phyloP scores from a whole-genome alignment of 768 basidiomycete genomes.

The Mycena haematopus region DNA sequence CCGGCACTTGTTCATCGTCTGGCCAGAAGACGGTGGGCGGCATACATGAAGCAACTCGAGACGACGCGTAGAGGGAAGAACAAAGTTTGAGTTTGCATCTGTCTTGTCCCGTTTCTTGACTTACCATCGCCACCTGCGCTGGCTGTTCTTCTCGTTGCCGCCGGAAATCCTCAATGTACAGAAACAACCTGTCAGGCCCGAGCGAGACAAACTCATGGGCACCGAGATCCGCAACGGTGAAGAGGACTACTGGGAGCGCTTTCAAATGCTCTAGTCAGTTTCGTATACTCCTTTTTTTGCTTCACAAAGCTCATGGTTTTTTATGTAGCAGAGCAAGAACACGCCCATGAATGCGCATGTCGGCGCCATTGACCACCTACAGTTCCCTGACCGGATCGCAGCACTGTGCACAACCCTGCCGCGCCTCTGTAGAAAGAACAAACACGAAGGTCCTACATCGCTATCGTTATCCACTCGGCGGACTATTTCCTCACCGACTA shows the following conservation, averaged over 20 bases:
- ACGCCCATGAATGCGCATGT: slow-evolving; percentile 92
- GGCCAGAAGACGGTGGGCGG: slow-evolving; percentile 65
- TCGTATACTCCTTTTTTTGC: slow-evolving; percentile 4
- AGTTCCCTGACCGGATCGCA: slow-evolving; percentile 97
- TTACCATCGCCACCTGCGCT: slow-evolving; percentile 40
- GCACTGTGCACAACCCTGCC: slow-evolving; percentile 91
- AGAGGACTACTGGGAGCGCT: slow-evolving; percentile 89
- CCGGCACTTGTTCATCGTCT: slow-evolving; percentile 48
- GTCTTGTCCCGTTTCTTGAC: slow-evolving; percentile 52
- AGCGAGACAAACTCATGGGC: slow-evolving; percentile 80
- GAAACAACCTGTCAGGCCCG: slow-evolving; percentile 86
- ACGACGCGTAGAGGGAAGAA: no score
- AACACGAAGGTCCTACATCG: slow-evolving; percentile 89
- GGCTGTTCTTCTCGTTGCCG: slow-evolving; percentile 43
- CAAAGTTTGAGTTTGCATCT: no score
- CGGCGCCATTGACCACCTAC: slow-evolving; percentile 87
- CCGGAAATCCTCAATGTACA: slow-evolving; percentile 84
- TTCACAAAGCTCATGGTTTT: slow-evolving; percentile 2
- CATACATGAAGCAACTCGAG: background rate
- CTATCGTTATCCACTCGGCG: slow-evolving; percentile 94
- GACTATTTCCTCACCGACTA: slow-evolving; percentile 99
- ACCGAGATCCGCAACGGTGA: slow-evolving; percentile 79
- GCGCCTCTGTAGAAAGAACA: slow-evolving; percentile 95
- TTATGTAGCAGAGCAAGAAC: slow-evolving; percentile 72
- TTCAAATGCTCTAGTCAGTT: slow-evolving; percentile 88